These are phyloP conservation scores for Fusarium cyanostomum DNA, from an alignment of 2,329 filamentous ascomycete genomes.

Conservation along the genomic window DNA sequence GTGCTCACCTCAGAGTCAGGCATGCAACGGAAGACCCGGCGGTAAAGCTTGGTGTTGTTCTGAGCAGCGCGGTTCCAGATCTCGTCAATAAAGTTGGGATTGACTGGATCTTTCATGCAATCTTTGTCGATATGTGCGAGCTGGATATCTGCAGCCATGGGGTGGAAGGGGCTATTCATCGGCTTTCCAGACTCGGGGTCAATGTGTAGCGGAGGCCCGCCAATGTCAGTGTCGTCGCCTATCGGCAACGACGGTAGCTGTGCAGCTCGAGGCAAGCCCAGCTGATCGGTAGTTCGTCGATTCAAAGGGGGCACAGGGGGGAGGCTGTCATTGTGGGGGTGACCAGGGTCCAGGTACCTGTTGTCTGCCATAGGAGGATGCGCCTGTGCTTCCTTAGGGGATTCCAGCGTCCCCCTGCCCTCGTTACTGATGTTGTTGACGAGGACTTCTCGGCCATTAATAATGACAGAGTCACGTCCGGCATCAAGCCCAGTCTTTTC, in stretches of 20 bases:
- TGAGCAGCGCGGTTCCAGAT: conserved; percentile 87
- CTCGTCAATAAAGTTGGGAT: conserved; percentile 83
- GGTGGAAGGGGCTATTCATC: conserved; percentile 57
- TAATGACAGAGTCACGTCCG: conserved; percentile 76
- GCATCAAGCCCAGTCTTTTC: conserved; percentile 67
- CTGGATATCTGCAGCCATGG: conserved; percentile 73
- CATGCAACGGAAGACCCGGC: conserved; percentile 95
- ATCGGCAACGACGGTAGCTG: conserved; percentile 76
- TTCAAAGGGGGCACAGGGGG: conserved; percentile 67
- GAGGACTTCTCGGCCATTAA: conserved; percentile 77
- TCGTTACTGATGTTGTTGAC: conserved; percentile 70
- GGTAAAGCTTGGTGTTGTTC: conserved; percentile 96
- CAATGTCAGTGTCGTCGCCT: conserved; percentile 83
- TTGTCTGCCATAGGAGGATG: conserved; percentile 42
- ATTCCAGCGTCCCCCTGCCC: conserved; percentile 67
- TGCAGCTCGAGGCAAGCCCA: conserved; percentile 73
- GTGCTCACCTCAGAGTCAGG: conserved; percentile 93
- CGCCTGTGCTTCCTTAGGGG: conserved; percentile 48
- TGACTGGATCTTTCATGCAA: conserved; percentile 93
- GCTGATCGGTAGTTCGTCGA: conserved; percentile 70
- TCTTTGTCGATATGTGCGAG: conserved; percentile 82
- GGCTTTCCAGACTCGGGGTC: conserved; percentile 62
- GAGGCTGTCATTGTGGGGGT: conserved; percentile 57
- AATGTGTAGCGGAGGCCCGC: conserved; percentile 71
- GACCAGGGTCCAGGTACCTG: conserved; percentile 46